Base-by-base conservation (phyloP, 2,329 filamentous ascomycete species). In the Didymella pinodella region DNA sequence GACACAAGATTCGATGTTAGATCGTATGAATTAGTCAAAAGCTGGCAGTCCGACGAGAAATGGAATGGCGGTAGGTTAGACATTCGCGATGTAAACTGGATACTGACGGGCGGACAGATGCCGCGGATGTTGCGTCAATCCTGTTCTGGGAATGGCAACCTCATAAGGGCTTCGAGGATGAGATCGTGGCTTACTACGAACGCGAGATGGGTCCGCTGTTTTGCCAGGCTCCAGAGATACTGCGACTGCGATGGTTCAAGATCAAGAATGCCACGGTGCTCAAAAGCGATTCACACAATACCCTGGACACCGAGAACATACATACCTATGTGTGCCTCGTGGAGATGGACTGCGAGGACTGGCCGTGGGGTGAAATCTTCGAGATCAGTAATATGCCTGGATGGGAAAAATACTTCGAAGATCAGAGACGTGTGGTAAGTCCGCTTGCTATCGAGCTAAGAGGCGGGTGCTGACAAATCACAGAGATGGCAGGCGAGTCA, bases 361-460 rank as follows among this genome's bases (percentile, higher is more conserved):
- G 58, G 54, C 58, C 58, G 2, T 61, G 58, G 58, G 45, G 26
- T 22, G 48, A 54, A n/a, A 20, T 61, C 7, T 52, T 61, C 18
- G 54, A 34, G 5, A 26, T 61, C 6, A 48, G 44, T 28, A 32
- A 52, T n/a, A 18, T 57, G 16, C 38, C 48, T 22, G 38, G 48
- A n/a, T 61, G 58, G 58, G 20, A 3, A 16, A 41, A 57, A 34
- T 57, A 57, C 34, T 61, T 57, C 29, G 58, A 61, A 20, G 45
- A 18, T 5, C 58, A 56, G 25, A 48, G 41, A 10, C 38, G 32
- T 18, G 58, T 61, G 40, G 58, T 61, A 25, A 51, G 51, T 47
- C 32, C 11, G 14, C 29, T 43, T 1, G 7, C n/a, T 10, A 29
- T 14, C 5, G 48, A 29, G 26, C n/a, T 18, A 8, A 10, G 10